A percentile compares a stretch with the other conserved stretches of the same genome.
These are phyloP conservation scores for Elaphomyces granulatus DNA, from an alignment of 495 filamentous ascomycete species.

Conservation along the genomic window DNA sequence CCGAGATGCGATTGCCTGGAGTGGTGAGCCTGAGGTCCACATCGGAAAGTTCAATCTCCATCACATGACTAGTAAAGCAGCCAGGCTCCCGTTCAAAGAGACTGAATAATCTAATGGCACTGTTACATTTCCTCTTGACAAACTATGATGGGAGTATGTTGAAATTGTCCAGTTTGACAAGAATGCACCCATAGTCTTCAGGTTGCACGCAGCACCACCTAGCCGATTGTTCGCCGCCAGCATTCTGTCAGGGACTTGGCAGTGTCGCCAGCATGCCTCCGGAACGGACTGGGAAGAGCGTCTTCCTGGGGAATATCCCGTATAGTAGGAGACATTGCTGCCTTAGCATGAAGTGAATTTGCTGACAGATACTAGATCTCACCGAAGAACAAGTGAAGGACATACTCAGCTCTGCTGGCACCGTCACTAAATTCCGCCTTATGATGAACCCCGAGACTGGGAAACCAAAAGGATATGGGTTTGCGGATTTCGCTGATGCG, in stretches of 20 bases:
- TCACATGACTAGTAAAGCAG: no score
- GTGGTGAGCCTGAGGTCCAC: no score
- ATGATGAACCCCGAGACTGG: constrained; percentile 95
- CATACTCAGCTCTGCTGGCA: constrained; percentile 74
- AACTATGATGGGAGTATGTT: no score
- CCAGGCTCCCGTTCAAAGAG: no score
- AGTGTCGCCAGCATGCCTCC: constrained; percentile 33
- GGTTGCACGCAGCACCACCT: no score
- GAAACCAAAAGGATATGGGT: constrained; percentile 90
- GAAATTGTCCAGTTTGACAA: no score
- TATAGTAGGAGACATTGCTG: constrained; percentile 33
- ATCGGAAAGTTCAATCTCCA: no score
- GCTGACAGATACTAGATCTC: constrained; percentile 42
- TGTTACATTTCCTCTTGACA: no score
- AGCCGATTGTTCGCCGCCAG: not conserved
- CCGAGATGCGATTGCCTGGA: no score
- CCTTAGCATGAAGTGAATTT: not conserved
- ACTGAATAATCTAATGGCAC: no score
- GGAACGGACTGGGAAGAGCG: constrained; percentile 44
- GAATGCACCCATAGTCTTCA: no score
- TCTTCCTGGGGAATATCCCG: constrained; percentile 79
- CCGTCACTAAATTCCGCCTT: constrained; percentile 82
- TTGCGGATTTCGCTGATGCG: constrained; percentile 80
- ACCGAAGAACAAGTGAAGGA: constrained; percentile 91
- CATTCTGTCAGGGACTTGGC: not conserved